Percentiles rank a stretch among this genome's conserved stretches.
Evolutionary conservation across 108 stramenopile species (phyloP).

Genomic region (Cyclotella sp.): DNA sequence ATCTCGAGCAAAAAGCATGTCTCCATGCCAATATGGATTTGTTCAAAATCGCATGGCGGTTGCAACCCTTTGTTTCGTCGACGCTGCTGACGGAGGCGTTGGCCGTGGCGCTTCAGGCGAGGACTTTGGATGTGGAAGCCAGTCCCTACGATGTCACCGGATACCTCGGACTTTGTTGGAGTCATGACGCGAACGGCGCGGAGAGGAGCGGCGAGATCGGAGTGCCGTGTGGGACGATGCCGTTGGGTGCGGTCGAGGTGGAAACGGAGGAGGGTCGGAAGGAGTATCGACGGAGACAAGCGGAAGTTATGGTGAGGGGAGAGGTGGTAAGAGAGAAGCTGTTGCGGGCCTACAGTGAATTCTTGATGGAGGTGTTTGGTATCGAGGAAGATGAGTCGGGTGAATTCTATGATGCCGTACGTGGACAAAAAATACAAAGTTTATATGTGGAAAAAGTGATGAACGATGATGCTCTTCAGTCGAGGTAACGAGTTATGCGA

Average conservation of each 20-base stretch:
- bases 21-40: conserved; percentile 97
- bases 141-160: conserved; percentile 88
- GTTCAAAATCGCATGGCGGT: conserved; percentile 84
- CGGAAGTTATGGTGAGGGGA: conserved; percentile 63
- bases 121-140: conserved; percentile 89
- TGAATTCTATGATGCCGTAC: background rate
- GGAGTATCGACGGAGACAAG: conserved; percentile 67
- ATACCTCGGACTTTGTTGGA: conserved; percentile 48
- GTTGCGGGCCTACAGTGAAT: conserved; percentile 57
- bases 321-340: conserved; percentile 62
- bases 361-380: conserved; percentile 51
- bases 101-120: conserved; percentile 74
- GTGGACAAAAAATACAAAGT: background rate
- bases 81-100: conserved; percentile 64
- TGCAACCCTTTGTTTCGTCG: conserved; percentile 76
- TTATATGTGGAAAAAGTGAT: too few relatives aligned
- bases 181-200: too few relatives aligned
- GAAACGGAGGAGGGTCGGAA: conserved; percentile 89
- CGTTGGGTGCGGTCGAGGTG: conserved; percentile 64
- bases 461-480: too few relatives aligned
- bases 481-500: too few relatives aligned
- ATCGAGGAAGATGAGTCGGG: conserved; percentile 36
- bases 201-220: background rate
- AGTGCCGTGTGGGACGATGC: background rate
- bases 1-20: conserved; percentile 82